These are phyloP conservation scores for Nakaseomyces bracarensis DNA, from an alignment of 1,139 yeast species.

Conservation along the genomic window DNA sequence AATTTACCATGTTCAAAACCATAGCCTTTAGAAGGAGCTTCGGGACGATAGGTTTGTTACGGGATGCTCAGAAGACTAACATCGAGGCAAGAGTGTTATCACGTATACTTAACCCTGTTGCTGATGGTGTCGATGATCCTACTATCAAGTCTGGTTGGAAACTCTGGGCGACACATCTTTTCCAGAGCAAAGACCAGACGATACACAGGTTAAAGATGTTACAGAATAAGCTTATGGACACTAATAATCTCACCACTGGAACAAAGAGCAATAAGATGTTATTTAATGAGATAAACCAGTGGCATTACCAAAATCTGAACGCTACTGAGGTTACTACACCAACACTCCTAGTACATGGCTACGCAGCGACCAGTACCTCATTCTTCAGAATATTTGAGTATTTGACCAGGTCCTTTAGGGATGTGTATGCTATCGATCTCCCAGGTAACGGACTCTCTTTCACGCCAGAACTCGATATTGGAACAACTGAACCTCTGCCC, in stretches of 20 bases:
- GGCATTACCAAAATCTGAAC: constrained; percentile 18
- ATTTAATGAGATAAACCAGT: constrained; percentile 18
- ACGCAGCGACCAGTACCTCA: constrained; percentile 81
- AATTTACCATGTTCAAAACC: not conserved
- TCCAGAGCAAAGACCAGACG: constrained; percentile 4
- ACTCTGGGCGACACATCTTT: constrained; percentile 10
- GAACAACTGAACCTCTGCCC: constrained; percentile 10
- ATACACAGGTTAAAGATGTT: constrained; percentile 10
- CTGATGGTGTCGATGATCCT: constrained; percentile 1
- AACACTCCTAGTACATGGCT: constrained; percentile 72
- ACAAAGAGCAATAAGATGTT: constrained; percentile 13
- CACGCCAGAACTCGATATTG: constrained; percentile 15
- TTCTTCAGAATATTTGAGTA: constrained; percentile 67
- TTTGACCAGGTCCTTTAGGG: constrained; percentile 38
- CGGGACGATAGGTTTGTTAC: not conserved
- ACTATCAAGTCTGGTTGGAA: constrained; percentile 13
- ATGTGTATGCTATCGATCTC: constrained; percentile 68
- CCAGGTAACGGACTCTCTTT: constrained; percentile 60
- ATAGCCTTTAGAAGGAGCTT: not conserved
- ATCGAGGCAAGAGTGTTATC: constrained; percentile 4
- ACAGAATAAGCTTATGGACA: constrained; percentile 16
- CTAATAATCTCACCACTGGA: constrained; percentile 12
- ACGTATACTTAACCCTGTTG: constrained; percentile 5
- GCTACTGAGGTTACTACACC: constrained; percentile 24
- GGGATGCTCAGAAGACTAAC: constrained; percentile 1